Base-by-base conservation (phyloP, 177 flowering plant genomes). In the Vitis hybrid region DNA sequence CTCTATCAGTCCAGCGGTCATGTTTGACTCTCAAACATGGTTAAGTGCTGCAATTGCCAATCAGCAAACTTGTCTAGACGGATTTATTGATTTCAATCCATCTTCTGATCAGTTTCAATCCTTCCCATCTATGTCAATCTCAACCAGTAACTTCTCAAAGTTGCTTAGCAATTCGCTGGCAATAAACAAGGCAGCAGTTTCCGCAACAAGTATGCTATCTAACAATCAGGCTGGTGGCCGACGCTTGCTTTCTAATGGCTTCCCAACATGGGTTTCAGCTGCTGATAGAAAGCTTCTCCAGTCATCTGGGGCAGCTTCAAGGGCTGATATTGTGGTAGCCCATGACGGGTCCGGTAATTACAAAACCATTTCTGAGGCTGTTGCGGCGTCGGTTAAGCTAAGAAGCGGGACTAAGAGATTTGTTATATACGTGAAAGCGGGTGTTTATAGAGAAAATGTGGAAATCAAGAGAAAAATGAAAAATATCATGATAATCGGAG, bases 81-180 rank as follows among this genome's bases (percentile, higher is more conserved):
- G 91, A n/a, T 85, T 87, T 64, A n/a, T 13, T 4, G 89, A 87
- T 23, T 67, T 80, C 21, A 72, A 75, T 54, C 49, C 67, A 8
- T 15, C 74, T 39, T 78, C 85, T 26, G 30, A 26, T 48, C 52
- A 77, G 48, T 62, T 76, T 13, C 12, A 71, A 19, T 75, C 70
- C 6, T 68, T 79, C 1, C 79, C 82, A 2, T 19, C 17, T 50
- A 65, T 74, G 77, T 55, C 71, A 12, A 26, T 26, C 30, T 26
- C 30, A 26, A 26, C 30, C 30, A 65, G 73, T 14, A 74, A 77
- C 65, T 78, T 85, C 58, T 72, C 86, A 11, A 80, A 84, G 67
- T 70, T 82, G 67, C 75, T 87, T 51, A 81, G 88, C 82, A 85
- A 86, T 56, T 81, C 89, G 0, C 83, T 87, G 1, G 85, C 89